Percentiles rank a stretch among this genome's conserved stretches.
These are phyloP conservation scores for Aspergillus avenaceus DNA, from an alignment of 495 filamentous ascomycete genomes.

Conservation along the genomic window DNA sequence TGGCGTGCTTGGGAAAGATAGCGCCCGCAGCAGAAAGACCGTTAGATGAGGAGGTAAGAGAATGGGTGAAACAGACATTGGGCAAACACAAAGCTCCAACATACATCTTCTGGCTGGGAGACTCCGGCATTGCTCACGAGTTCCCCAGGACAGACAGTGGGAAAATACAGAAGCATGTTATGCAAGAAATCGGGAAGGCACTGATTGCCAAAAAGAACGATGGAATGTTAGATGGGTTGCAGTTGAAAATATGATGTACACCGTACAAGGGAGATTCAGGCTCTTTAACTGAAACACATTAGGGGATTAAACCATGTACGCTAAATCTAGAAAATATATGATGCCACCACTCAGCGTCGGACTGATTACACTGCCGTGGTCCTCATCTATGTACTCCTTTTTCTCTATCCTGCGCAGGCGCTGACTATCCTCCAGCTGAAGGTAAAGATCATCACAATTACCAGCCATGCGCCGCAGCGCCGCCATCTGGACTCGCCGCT, in stretches of 20 bases:
- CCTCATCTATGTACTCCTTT: slow-evolving; percentile 18
- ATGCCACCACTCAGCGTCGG: slow-evolving; percentile 17
- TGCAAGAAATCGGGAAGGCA: background rate
- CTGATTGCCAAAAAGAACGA: background rate
- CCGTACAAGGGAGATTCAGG: background rate
- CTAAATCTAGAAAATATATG: slow-evolving; percentile 15
- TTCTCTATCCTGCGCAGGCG: slow-evolving; percentile 3
- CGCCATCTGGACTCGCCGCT: background rate
- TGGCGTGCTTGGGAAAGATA: background rate
- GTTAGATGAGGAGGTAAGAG: background rate
- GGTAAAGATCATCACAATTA: slow-evolving; percentile 20
- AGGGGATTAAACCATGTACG: no score
- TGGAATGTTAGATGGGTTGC: background rate
- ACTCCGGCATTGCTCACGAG: background rate
- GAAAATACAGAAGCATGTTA: background rate
- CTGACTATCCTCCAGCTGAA: slow-evolving; percentile 1
- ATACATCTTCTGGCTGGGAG: background rate
- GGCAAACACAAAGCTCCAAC: background rate
- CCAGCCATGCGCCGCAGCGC: slow-evolving; percentile 17
- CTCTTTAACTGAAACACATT: no score
- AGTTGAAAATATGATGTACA: background rate
- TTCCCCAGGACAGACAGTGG: slow-evolving; percentile 3
- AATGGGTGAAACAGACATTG: background rate
- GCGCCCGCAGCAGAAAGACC: background rate
- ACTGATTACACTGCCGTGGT: slow-evolving; percentile 25